These are phyloP conservation scores for Diplodia corticola DNA, from an alignment of 2,329 filamentous ascomycete species.

Conservation along the genomic window DNA sequence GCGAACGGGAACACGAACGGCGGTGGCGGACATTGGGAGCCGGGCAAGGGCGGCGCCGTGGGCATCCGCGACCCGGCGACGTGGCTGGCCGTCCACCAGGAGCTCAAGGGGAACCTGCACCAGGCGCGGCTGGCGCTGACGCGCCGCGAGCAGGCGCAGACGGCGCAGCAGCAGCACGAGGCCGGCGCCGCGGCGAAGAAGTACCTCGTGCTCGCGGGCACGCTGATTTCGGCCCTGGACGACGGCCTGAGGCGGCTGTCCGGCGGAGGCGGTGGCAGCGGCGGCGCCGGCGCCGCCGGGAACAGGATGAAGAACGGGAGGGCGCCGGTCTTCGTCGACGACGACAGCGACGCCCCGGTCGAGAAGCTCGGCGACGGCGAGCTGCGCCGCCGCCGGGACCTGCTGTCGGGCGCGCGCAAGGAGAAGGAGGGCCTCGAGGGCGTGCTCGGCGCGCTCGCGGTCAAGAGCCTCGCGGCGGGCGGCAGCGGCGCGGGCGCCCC, in stretches of 20 bases:
- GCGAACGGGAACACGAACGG: neutral
- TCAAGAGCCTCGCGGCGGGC: constrained; percentile 40
- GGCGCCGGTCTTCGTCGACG: neutral
- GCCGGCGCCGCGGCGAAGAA: constrained; percentile 74
- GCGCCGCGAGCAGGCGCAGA: constrained; percentile 62
- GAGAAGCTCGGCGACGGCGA: constrained; percentile 71
- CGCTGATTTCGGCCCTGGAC: constrained; percentile 63
- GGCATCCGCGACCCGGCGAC: constrained; percentile 27
- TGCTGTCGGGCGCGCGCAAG: constrained; percentile 67
- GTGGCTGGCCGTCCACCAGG: constrained; percentile 75
- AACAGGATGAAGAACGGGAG: neutral
- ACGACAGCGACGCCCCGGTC: constrained; percentile 36
- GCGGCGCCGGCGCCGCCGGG: neutral
- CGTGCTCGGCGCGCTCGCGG: constrained; percentile 64
- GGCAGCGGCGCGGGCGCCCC: constrained; percentile 37
- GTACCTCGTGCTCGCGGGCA: constrained; percentile 67
- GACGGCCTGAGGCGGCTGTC: constrained; percentile 58
- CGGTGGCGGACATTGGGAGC: neutral
- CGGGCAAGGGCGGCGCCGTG: constrained; percentile 9
- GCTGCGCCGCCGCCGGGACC: constrained; percentile 67
- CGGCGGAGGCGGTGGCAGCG: constrained; percentile 32
- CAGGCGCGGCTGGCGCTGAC: constrained; percentile 67
- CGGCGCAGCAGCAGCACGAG: constrained; percentile 63
- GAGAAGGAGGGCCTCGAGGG: constrained; percentile 76
- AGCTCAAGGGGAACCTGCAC: constrained; percentile 71